phyloP scores from a whole-genome alignment of 2,329 filamentous ascomycete genomes.

The Fusarium annulatum region DNA sequence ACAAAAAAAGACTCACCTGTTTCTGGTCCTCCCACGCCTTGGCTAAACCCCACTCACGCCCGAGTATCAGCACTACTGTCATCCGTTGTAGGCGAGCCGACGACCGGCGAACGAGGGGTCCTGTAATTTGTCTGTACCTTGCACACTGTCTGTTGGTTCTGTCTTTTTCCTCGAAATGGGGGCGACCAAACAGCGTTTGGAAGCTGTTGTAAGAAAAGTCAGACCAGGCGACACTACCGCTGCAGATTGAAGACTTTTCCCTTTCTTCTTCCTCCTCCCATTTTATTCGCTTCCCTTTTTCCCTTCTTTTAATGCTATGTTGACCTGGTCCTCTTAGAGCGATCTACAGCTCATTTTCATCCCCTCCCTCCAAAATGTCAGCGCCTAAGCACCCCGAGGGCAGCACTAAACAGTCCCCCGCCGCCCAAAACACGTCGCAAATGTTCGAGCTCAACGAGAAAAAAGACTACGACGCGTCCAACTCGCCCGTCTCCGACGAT shows the following conservation, averaged over 20 bases:
- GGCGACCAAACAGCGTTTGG: slow-evolving; percentile 1
- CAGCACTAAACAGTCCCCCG: not conserved
- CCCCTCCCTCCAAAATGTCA: slow-evolving; percentile 4
- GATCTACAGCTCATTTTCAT: not conserved
- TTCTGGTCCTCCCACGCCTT: not conserved
- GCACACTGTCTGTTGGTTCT: slow-evolving; percentile 14
- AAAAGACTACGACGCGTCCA: slow-evolving; percentile 20
- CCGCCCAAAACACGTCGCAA: slow-evolving; percentile 1
- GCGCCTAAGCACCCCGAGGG: slow-evolving; percentile 8
- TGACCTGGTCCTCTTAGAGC: not conserved
- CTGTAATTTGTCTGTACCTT: not conserved
- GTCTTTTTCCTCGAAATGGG: not conserved
- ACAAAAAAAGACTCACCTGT: slow-evolving; percentile 2
- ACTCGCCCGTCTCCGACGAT: slow-evolving; percentile 15
- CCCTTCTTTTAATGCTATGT: slow-evolving; percentile 1
- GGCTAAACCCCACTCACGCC: not conserved
- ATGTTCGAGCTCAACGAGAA: slow-evolving; percentile 23
- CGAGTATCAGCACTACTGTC: not conserved
- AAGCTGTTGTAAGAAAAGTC: not conserved
- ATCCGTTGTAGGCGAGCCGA: not conserved
- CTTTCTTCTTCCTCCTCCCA: not conserved
- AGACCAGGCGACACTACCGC: slow-evolving; percentile 5
- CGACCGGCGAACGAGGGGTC: not conserved
- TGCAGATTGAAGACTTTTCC: not conserved
- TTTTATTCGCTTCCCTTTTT: not conserved